phyloP scores from a whole-genome alignment of 2,329 filamentous ascomycete species.

The Pseudogymnoascus destructans region DNA sequence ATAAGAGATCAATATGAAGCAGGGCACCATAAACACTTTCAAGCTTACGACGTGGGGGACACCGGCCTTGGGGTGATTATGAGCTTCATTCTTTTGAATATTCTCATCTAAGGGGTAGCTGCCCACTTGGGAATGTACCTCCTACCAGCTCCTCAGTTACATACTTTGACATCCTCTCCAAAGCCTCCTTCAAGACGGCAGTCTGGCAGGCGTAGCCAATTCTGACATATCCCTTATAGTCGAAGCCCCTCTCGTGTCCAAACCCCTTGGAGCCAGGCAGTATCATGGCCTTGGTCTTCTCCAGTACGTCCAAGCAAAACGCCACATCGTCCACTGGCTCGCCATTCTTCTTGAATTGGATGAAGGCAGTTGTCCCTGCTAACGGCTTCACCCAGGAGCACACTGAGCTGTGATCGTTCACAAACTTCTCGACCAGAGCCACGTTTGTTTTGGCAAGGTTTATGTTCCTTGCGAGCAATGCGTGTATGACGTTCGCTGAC shows the following conservation, averaged over 20 bases:
- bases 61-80: neutral
- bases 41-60: neutral
- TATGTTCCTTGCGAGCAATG: slow-evolving; percentile 49
- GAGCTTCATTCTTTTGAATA: neutral
- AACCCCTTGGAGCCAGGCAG: slow-evolving; percentile 64
- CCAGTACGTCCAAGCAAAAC: slow-evolving; percentile 56
- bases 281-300: slow-evolving; percentile 59
- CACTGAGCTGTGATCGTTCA: slow-evolving; percentile 48
- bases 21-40: neutral
- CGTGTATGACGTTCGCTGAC: slow-evolving; percentile 47
- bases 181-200: slow-evolving; percentile 50
- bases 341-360: slow-evolving; percentile 51
- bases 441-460: slow-evolving; percentile 55
- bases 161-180: slow-evolving; percentile 32
- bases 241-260: slow-evolving; percentile 38
- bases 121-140: neutral
- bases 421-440: slow-evolving; percentile 50
- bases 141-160: slow-evolving; percentile 16
- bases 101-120: neutral
- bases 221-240: slow-evolving; percentile 63
- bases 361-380: slow-evolving; percentile 68
- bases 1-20: neutral
- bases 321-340: slow-evolving; percentile 54
- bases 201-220: slow-evolving; percentile 66
- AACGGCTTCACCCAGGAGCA: slow-evolving; percentile 62